Evolutionary conservation across 768 basidiomycete species (phyloP), one percentile per base, ranked within the genome.

Genomic region (Zangia roseola): DNA sequence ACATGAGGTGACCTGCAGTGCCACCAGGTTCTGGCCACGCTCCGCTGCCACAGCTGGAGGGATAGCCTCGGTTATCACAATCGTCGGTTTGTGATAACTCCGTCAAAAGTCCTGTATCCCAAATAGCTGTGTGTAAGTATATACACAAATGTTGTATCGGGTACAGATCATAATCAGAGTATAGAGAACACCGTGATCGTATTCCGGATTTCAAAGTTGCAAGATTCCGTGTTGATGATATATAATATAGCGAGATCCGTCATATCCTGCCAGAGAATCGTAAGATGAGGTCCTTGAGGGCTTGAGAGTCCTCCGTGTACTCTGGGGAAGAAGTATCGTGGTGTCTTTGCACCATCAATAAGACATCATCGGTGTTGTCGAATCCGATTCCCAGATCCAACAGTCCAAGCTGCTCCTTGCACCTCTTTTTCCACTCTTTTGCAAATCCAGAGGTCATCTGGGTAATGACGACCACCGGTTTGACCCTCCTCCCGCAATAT

Each of bases 391-490:
- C 50, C 34, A 64, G 35, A 17, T 26, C 16, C 49, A 63, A 40
- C 24, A 5, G 7, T 38, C 4, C 30, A 2, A 65, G 50, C 38
- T 58, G 61, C 17, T 47, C 46, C 35, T 12, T 52, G 20, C 62
- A 63, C 41, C 55, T 61, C 46, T 37, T 35, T 19, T 56, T 46
- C 62, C 60, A 65, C 14, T 40, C 42, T 16, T 12, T 28, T 20
- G 40, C 54, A 6, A 52, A 53, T 1, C 52, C 43, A 3, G 47
- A 30, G 34, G 54, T 45, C 63, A 63, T 65, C 23, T 60, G 60
- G 24, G 60, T 63, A 12, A 63, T 56, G 17, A 63, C 50, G 34
- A 63, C 37, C 38, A 62, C 60, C 10, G 63, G 62, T 41, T 48
- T 62, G 40, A 60, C 60, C 45, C 13, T 65, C 54, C 26, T 54